These are phyloP conservation scores for Clausena lansium DNA, from an alignment of 345 rosid species.

Conservation along the genomic window DNA sequence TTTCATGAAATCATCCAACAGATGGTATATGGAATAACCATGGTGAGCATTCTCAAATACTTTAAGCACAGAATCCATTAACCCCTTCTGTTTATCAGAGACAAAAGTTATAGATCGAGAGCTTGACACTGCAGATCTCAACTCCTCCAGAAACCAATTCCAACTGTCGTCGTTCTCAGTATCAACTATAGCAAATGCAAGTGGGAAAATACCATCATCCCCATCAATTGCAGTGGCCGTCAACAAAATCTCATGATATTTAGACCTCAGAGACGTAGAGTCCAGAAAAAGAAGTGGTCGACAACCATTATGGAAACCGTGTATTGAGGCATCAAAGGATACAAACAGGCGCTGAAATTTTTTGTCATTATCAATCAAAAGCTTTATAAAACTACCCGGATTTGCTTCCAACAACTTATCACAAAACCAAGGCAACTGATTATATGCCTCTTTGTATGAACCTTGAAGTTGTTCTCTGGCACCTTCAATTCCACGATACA, in stretches of 20 bases:
- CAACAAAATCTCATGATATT: conserved; percentile 74
- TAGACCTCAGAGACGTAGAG: conserved; percentile 62
- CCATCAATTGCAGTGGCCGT: conserved; percentile 86
- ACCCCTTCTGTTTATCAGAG: conserved; percentile 72
- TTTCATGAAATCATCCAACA: conserved; percentile 71
- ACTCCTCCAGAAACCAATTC: conserved; percentile 81
- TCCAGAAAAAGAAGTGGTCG: conserved; percentile 90
- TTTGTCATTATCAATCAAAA: conserved; percentile 49
- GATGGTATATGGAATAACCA: conserved; percentile 72
- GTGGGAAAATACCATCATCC: conserved; percentile 68
- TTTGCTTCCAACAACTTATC: conserved; percentile 60
- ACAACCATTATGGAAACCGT: conserved; percentile 76
- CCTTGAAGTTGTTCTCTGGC: conserved; percentile 85
- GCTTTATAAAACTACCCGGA: conserved; percentile 67
- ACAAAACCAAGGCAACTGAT: conserved; percentile 66
- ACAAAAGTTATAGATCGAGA: conserved; percentile 65
- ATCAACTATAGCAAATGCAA: conserved; percentile 80
- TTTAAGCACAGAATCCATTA: conserved; percentile 53
- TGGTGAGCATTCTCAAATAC: conserved; percentile 63
- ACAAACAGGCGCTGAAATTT: conserved; percentile 77
- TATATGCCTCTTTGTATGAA: conserved; percentile 70
- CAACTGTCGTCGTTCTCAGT: conserved; percentile 70
- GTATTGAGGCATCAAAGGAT: conserved; percentile 57
- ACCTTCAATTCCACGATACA: conserved; percentile 83
- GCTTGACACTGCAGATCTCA: conserved; percentile 53